Evolutionary conservation across 2,329 filamentous ascomycete species (phyloP), one percentile per base, ranked within the genome.

Genomic region (Ceratocystis ficicola): DNA sequence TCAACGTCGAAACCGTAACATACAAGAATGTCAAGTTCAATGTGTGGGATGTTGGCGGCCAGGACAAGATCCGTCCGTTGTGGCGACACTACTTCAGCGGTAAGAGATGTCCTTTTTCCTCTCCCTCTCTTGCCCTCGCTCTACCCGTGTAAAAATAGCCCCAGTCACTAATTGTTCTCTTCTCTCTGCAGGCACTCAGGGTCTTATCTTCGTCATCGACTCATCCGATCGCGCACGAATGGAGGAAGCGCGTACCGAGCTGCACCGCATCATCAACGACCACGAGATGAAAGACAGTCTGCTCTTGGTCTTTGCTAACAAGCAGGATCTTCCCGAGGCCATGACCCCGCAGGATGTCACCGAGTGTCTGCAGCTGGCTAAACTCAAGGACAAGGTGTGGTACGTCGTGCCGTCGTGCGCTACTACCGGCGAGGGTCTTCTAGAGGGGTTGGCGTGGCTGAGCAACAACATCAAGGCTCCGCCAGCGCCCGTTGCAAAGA

Each of bases 1-100:
- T 97, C 84, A 97, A 97, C 83, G 94, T 97, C 77, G 93, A 97
- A 82, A 95, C 91, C 3, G 92, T 97, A 73, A 95, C 92, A 71
- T 96, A 96, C 82, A 96, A 96, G 84, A 97, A 97, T 77, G 92
- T 96, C 78, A 95, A 96, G 79, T 97, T 97, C 82, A 97, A 95
- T 73, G 93, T 97, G 69, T 97, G 93, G 93, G 93, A 97, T 80
- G 93, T 97, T 68, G 93, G 93, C 77, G 93, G 93, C 70, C 93
- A 97, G 82, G 93, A 97, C 83, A 97, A 97, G 86, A 97, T 97
- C 74, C 85, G 93, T 71, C 93, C 93, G 69, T 81, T 97, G 68
- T 97, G 93, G 93, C 87, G 93, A 78, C 93, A 97, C 81, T 97
- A 97, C 81, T 97, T 95, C 75, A 88, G 86, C 71, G 88, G 87